phyloP scores from a whole-genome alignment of 768 basidiomycete species.

The Harrya chromipes region DNA sequence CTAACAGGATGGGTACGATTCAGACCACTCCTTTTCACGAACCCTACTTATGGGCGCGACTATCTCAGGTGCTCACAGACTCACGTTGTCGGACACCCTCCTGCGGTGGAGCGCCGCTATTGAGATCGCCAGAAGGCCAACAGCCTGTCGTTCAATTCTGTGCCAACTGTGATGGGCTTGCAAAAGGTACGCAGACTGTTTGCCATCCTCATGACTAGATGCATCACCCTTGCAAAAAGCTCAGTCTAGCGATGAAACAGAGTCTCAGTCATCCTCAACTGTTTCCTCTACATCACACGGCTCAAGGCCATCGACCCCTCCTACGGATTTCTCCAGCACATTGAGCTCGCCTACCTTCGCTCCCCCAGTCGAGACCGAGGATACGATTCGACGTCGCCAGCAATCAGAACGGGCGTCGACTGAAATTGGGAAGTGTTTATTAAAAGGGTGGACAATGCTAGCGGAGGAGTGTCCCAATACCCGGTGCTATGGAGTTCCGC shows the following conservation, averaged over 20 bases:
- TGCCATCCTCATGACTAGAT: not conserved
- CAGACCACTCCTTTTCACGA: not conserved
- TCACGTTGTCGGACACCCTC: conserved; percentile 50
- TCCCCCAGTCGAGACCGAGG: conserved; percentile 63
- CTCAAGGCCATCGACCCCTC: conserved; percentile 72
- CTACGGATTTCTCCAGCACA: conserved; percentile 67
- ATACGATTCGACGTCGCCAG: conserved; percentile 62
- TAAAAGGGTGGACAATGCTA: conserved; percentile 89
- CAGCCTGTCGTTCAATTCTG: conserved; percentile 52
- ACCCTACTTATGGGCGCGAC: conserved; percentile 6
- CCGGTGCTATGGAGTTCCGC: conserved; percentile 76
- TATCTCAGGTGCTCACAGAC: conserved; percentile 59
- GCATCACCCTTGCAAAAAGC: conserved; percentile 11
- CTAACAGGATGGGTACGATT: conserved; percentile 67
- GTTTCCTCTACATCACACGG: conserved; percentile 47
- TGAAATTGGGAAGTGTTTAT: conserved; percentile 72
- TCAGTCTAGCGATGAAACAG: conserved; percentile 20
- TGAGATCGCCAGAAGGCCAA: conserved; percentile 61
- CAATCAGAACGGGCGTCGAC: conserved; percentile 80
- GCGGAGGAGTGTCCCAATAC: conserved; percentile 75
- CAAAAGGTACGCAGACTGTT: conserved; percentile 29
- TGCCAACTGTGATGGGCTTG: conserved; percentile 54
- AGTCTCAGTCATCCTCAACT: conserved; percentile 37
- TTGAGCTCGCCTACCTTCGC: conserved; percentile 63
- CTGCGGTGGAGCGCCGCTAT: conserved; percentile 62